Base-by-base conservation (phyloP, 1,284 basidiomycete species). In the Entoloma clypeatum region DNA sequence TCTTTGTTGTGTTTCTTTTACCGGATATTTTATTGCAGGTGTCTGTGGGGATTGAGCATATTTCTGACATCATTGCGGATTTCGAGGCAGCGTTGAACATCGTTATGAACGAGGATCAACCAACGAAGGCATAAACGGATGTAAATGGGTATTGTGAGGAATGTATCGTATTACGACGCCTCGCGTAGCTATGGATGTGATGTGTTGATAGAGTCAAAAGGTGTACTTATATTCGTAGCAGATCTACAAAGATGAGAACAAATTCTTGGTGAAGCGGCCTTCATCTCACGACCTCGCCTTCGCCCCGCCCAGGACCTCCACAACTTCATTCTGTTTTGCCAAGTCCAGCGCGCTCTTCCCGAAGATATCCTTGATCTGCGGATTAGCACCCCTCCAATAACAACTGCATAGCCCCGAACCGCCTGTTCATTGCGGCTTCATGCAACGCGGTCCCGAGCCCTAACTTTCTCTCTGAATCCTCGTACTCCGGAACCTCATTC, bases 1-100 rank as follows among this genome's bases (percentile, higher is more conserved):
- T 17, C 33, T 33, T 9, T 9, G 25, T 14, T 4, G 6, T 13
- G 7, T 9, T 36, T 7, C 7, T 27, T 18, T 28, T 37, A n/a
- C n/a, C n/a, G n/a, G n/a, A n/a, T 6, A n/a, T 8, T 14, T 10
- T 25, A 17, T 24, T 24, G 36, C 13, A 60, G 56, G 54, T 68
- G 3, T 68, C 64, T 16, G 63, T 65, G n/a, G 91, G 91, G n/a
- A 89, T 89, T 49, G 92, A 94, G 64, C 81, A 81, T 52, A 90
- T 92, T 55, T 72, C 72, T 27, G 88, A 92, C 57, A 92, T 92
- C 58, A 84, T 91, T 52, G 86, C 86, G 8, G 90, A 93, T 63
- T 91, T 93, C 58, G 79, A 82, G 48, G 73, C 75, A 45, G 81
- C 81, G 3, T 55, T 74, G 27, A 55, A 60, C 39, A 61, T 69